Percentiles rank a stretch among this genome's conserved stretches.
Conservation (phyloP, 805 yeast species). For the Tetrapisispora nanseiensis region DNA sequence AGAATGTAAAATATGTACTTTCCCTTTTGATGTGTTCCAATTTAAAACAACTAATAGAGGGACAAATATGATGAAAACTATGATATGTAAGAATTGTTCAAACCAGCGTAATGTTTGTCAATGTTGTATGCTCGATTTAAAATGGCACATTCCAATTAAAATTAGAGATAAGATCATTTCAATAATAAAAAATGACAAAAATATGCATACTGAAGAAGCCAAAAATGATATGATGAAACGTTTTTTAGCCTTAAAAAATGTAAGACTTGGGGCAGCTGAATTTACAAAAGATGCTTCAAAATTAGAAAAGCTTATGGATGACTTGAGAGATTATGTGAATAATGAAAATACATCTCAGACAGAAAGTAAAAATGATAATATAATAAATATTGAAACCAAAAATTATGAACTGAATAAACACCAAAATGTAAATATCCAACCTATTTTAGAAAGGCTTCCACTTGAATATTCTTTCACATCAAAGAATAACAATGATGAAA, state of each 20-base stretch:
- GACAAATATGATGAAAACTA: slow-evolving; percentile 43
- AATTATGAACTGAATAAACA: slow-evolving; percentile 4
- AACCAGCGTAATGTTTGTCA: slow-evolving; percentile 78
- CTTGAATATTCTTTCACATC: slow-evolving; percentile 45
- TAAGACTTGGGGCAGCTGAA: slow-evolving; percentile 31
- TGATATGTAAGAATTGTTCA: slow-evolving; percentile 74
- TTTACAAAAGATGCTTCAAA: slow-evolving; percentile 27
- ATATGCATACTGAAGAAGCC: slow-evolving; percentile 30
- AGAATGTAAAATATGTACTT: slow-evolving; percentile 77
- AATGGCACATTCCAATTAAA: slow-evolving; percentile 69
- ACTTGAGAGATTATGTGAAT: slow-evolving; percentile 23
- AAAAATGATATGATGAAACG: slow-evolving; percentile 45
- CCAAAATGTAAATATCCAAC: slow-evolving; percentile 36
- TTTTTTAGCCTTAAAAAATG: slow-evolving; percentile 46
- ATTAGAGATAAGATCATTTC: slow-evolving; percentile 73
- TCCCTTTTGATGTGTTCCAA: slow-evolving; percentile 74
- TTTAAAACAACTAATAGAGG: slow-evolving; percentile 34
- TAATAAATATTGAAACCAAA: background rate
- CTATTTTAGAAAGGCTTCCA: slow-evolving; percentile 53
- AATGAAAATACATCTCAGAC: background rate
- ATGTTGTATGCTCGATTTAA: slow-evolving; percentile 71
- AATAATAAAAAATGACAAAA: slow-evolving; percentile 46
- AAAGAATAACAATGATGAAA: slow-evolving; percentile 29
- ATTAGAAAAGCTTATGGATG: slow-evolving; percentile 44
- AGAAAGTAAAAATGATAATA: background rate